These are phyloP conservation scores for Graphilbum fragrans DNA, from an alignment of 2,329 filamentous ascomycete species.

Conservation along the genomic window DNA sequence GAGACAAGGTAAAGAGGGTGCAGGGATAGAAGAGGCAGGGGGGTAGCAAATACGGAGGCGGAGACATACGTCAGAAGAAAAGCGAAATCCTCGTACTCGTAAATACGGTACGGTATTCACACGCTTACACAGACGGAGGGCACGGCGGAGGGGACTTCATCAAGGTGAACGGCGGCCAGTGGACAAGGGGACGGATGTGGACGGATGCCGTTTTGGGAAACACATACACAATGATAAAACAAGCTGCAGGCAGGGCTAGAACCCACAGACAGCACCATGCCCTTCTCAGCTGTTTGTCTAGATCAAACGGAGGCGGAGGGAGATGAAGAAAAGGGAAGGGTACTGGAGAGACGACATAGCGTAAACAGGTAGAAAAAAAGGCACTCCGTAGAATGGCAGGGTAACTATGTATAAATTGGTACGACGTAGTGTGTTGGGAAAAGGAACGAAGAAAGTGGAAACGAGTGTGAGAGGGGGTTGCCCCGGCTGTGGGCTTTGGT, in stretches of 20 bases:
- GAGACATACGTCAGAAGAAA: too few relatives aligned
- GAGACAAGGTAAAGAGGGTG: too few relatives aligned
- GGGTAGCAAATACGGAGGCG: too few relatives aligned
- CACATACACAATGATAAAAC: constrained; percentile 17
- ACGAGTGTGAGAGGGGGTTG: background rate
- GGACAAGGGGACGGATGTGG: constrained; percentile 13
- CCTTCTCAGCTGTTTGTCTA: background rate
- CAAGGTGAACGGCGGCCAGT: background rate
- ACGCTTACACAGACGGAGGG: too few relatives aligned
- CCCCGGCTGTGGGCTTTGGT: background rate
- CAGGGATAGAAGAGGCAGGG: too few relatives aligned
- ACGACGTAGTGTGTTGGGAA: too few relatives aligned
- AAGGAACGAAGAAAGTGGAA: too few relatives aligned
- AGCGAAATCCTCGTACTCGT: too few relatives aligned
- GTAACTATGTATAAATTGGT: too few relatives aligned
- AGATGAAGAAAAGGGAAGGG: background rate
- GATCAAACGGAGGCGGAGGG: background rate
- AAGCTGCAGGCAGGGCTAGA: constrained; percentile 11
- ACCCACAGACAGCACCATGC: constrained; percentile 11
- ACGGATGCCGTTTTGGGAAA: constrained; percentile 18
- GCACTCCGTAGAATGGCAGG: too few relatives aligned
- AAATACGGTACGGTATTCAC: too few relatives aligned
- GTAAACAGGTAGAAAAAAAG: background rate
- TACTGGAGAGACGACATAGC: too few relatives aligned
- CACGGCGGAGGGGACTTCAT: background rate